These are phyloP conservation scores for Zygnema circumcarinatum DNA, from an alignment of 139 green algal species.

Conservation along the genomic window DNA sequence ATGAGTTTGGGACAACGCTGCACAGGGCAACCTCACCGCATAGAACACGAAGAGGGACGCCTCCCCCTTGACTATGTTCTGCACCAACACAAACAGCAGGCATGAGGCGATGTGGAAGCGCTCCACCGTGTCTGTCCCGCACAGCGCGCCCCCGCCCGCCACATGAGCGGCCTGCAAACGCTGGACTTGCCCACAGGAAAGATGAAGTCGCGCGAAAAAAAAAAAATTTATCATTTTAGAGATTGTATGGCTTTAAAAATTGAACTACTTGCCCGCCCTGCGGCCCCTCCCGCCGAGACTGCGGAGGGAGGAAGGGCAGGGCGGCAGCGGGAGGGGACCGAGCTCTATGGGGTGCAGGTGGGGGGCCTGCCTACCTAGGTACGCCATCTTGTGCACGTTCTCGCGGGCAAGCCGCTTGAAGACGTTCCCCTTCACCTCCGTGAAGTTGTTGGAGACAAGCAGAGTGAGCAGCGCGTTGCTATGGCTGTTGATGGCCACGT, in stretches of 20 bases:
- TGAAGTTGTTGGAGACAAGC: constrained; percentile 71
- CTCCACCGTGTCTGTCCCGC: constrained; percentile 61
- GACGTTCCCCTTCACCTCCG: constrained; percentile 68
- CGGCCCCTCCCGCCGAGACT: too few relatives aligned
- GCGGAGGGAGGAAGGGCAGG: too few relatives aligned
- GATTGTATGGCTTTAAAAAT: too few relatives aligned
- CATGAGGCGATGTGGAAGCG: constrained; percentile 62
- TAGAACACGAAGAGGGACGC: too few relatives aligned
- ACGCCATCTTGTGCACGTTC: constrained; percentile 64
- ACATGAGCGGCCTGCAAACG: not conserved
- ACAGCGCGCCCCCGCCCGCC: not conserved
- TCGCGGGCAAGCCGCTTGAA: constrained; percentile 68
- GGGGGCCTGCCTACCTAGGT: too few relatives aligned
- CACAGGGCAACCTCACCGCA: too few relatives aligned
- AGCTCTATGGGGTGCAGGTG: too few relatives aligned
- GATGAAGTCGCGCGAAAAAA: not conserved
- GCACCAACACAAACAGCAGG: constrained; percentile 64
- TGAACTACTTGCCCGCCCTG: too few relatives aligned
- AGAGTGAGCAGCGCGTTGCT: constrained; percentile 65
- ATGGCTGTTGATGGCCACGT: constrained; percentile 69
- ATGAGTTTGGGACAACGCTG: too few relatives aligned
- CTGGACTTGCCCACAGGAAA: constrained; percentile 3
- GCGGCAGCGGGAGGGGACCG: too few relatives aligned
- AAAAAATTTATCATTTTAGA: not conserved
- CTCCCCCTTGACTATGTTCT: constrained; percentile 53